phyloP scores from a whole-genome alignment of 768 basidiomycete species.

The Pleurotus platypus region DNA sequence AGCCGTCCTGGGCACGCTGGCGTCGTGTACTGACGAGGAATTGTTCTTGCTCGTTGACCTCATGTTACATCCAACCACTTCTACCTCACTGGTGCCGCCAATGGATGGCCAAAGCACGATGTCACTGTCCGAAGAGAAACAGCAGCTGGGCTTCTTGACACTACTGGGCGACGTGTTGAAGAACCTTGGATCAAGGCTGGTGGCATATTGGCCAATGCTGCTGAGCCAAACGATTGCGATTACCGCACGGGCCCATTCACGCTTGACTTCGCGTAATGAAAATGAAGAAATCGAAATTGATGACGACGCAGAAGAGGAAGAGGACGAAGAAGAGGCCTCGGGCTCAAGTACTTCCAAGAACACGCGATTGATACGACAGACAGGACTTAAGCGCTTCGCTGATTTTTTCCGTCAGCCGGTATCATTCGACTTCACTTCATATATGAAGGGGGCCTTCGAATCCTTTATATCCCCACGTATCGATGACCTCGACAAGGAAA shows the following conservation, averaged over 20 bases:
- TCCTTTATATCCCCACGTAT: conserved; percentile 84
- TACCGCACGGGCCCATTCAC: conserved; percentile 58
- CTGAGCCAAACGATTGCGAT: conserved; percentile 68
- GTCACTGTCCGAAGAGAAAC: conserved; percentile 45
- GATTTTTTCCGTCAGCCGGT: conserved; percentile 83
- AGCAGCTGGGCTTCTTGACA: conserved; percentile 81
- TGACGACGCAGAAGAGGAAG: conserved; percentile 33
- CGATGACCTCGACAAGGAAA: conserved; percentile 70
- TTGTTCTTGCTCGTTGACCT: conserved; percentile 78
- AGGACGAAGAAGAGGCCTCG: conserved; percentile 26
- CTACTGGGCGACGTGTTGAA: conserved; percentile 82
- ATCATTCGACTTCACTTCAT: conserved; percentile 71
- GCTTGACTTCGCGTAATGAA: conserved; percentile 36
- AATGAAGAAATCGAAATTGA: conserved; percentile 30
- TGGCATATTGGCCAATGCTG: conserved; percentile 70
- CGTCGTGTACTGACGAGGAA: conserved; percentile 69
- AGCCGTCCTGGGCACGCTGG: conserved; percentile 71
- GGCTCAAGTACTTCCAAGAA: conserved; percentile 30
- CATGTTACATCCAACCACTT: conserved; percentile 75
- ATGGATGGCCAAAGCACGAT: conserved; percentile 24
- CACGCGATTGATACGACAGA: conserved; percentile 68
- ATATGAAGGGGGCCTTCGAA: conserved; percentile 61
- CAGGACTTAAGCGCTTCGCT: conserved; percentile 80
- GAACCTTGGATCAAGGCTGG: conserved; percentile 72
- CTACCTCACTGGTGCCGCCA: conserved; percentile 20